Base-by-base conservation (phyloP, 1,139 yeast genomes). In the Nadsonia commutata region DNA sequence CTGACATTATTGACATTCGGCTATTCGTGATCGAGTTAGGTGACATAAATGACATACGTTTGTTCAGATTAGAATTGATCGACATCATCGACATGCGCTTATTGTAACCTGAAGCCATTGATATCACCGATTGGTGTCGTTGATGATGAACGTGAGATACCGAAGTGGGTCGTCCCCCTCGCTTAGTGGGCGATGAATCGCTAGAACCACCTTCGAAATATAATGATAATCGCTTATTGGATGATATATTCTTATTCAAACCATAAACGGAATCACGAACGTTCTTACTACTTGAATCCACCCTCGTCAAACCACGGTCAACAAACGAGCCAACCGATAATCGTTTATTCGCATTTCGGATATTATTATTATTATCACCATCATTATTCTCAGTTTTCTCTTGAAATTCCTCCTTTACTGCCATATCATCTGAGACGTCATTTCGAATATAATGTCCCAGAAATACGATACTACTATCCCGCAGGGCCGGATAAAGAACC, bases 381-480 rank as follows among this genome's bases (percentile, higher is more conserved):
- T 9, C 33, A 13, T 13, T 27, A 27, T 16, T 13, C 5, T 27
- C 33, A 27, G n/a, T 8, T 4, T 9, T 9, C 8, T 27, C 33
- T 4, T 16, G 9, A 9, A 11, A 11, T 16, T 27, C 33, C 33
- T 16, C 16, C 33, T 27, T 27, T 4, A 27, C n/a, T 3, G 16
- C 33, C 16, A 27, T 16, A 27, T 27, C 33, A 8, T 27, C 33
- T 11, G n/a, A 27, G 16, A 16, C 33, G n/a, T 17, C 19, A 9
- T 38, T 45, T 16, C 55, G 49, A 13, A 59, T 52, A 43, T 52
- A 58, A 38, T 58, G 53, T 8, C 64, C 63, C 19, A 60, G 51
- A 31, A 58, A 53, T 36, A 55, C 50, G 31, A 60, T 52, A 11
- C 63, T 59, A 3, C 58, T 46, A 37, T 60, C 64, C 9, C 64